Conservation (phyloP, 345 rosid genomes). For the Lumnitzera racemosa region DNA sequence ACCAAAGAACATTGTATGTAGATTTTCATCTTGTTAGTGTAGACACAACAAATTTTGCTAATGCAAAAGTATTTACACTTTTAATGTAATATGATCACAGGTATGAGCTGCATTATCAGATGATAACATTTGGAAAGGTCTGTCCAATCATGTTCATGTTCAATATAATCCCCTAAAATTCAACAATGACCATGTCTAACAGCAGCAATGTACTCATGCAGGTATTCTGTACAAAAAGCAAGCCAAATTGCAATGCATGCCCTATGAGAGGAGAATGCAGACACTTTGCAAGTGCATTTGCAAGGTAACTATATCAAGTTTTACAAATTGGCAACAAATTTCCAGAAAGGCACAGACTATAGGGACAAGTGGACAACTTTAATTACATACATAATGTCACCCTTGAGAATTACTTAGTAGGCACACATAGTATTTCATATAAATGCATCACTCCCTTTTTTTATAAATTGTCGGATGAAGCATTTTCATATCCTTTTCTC, state of each 20-base stretch:
- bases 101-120: constrained; percentile 95
- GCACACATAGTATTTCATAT: too few species aligned
- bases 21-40: constrained; percentile 5
- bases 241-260: constrained; percentile 94
- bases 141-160: constrained; percentile 1
- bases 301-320: constrained; percentile 48
- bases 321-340: too few species aligned
- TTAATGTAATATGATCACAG: constrained; percentile 31
- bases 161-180: neutral
- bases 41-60: neutral
- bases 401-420: too few species aligned
- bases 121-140: constrained; percentile 99
- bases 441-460: too few species aligned
- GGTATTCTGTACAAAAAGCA: constrained; percentile 96
- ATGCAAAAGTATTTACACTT: constrained; percentile 13
- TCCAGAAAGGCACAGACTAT: too few species aligned
- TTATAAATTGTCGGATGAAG: too few species aligned
- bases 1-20: constrained; percentile 78
- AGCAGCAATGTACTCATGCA: constrained; percentile 24
- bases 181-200: neutral
- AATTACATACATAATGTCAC: too few species aligned
- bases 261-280: constrained; percentile 99
- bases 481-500: too few species aligned
- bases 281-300: constrained; percentile 98
- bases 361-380: too few species aligned